A percentile compares a stretch with the other conserved stretches of the same genome.
Evolutionary conservation across 768 basidiomycete species (phyloP).

Genomic region (Podaxis sp.): DNA sequence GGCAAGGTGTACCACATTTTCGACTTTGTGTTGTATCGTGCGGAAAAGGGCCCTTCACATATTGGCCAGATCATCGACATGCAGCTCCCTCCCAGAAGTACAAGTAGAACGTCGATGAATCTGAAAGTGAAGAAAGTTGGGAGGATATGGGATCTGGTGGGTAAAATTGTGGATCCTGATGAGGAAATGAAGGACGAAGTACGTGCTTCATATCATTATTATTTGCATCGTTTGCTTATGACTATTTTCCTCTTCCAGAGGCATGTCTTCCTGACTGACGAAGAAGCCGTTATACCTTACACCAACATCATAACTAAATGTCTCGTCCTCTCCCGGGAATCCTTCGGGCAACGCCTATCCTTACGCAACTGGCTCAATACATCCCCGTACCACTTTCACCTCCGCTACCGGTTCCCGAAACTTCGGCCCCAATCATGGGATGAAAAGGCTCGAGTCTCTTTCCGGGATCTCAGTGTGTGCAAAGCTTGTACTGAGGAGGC

Average conservation of each 20-base stretch:
- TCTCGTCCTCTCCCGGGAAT: slow-evolving; percentile 41
- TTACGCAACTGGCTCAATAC: slow-evolving; percentile 47
- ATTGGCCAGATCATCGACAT: slow-evolving; percentile 16
- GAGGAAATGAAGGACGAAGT: slow-evolving; percentile 59
- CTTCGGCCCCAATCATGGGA: slow-evolving; percentile 39
- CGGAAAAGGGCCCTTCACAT: slow-evolving; percentile 36
- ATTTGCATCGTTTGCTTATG: not conserved
- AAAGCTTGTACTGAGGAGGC: slow-evolving; percentile 37
- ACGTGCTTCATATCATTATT: slow-evolving; percentile 12
- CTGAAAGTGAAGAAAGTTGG: slow-evolving; percentile 26
- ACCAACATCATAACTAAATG: slow-evolving; percentile 47
- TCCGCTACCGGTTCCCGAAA: slow-evolving; percentile 49
- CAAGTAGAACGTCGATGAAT: slow-evolving; percentile 43
- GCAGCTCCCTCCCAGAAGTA: slow-evolving; percentile 26
- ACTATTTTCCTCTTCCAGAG: slow-evolving; percentile 42
- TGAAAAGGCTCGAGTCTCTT: slow-evolving; percentile 29
- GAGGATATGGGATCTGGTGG: slow-evolving; percentile 33
- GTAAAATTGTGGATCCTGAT: slow-evolving; percentile 41
- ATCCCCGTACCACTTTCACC: slow-evolving; percentile 60
- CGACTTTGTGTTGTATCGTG: slow-evolving; percentile 59
- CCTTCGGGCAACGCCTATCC: slow-evolving; percentile 26
- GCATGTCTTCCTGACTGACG: slow-evolving; percentile 61
- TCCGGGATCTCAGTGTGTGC: slow-evolving; percentile 46
- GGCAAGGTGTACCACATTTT: slow-evolving; percentile 55
- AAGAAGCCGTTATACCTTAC: slow-evolving; percentile 32